These are phyloP conservation scores for Antarctomyces pellizariae DNA, from an alignment of 495 filamentous ascomycete species.

Conservation along the genomic window DNA sequence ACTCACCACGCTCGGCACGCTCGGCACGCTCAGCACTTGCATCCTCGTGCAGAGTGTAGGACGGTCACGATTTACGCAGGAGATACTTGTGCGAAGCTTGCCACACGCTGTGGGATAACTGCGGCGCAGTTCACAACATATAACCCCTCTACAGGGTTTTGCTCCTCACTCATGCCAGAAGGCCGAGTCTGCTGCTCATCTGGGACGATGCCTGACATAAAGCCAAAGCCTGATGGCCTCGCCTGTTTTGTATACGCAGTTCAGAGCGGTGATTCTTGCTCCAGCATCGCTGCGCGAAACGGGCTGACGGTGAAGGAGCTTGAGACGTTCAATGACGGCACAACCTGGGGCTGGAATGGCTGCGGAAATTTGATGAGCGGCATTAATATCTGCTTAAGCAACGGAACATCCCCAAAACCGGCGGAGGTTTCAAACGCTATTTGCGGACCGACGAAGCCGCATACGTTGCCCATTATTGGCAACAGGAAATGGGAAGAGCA, in stretches of 20 bases:
- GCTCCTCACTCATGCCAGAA: constrained; percentile 13
- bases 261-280: constrained; percentile 15
- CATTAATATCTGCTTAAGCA: constrained; percentile 23
- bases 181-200: constrained; percentile 25
- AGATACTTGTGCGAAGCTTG: constrained; percentile 20
- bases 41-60: constrained; percentile 7
- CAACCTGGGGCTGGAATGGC: constrained; percentile 26
- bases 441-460: constrained; percentile 22
- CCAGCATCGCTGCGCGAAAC: constrained; percentile 10
- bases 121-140: constrained; percentile 16
- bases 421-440: constrained; percentile 14
- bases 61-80: constrained; percentile 12
- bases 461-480: constrained; percentile 9
- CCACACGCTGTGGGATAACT: constrained; percentile 18
- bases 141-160: constrained; percentile 16
- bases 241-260: constrained; percentile 17
- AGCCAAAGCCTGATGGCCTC: constrained; percentile 21
- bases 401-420: constrained; percentile 23
- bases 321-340: constrained; percentile 17
- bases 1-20: no score
- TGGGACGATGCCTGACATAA: constrained; percentile 17
- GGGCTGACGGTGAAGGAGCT: constrained; percentile 15
- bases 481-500: no score
- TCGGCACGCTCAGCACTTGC: no score
- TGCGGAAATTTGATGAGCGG: constrained; percentile 15